Percentiles rank a stretch among this genome's conserved stretches.
phyloP scores from a whole-genome alignment of 2,329 filamentous ascomycete genomes.

The Fusarium ramigenum region DNA sequence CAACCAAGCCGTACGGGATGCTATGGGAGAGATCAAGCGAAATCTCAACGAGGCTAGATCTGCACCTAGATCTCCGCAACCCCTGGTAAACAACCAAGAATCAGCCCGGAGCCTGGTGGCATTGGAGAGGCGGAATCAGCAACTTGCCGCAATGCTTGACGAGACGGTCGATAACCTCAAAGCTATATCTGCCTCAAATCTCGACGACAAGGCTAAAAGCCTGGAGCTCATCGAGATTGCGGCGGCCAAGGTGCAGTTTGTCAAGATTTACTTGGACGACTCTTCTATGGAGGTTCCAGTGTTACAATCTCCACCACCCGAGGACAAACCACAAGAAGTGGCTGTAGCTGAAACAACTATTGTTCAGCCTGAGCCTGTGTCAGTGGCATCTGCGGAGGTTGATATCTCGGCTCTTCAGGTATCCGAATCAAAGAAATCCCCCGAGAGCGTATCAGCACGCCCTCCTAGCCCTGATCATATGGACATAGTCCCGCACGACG shows the following conservation, averaged over 20 bases:
- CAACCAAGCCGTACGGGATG: slow-evolving; percentile 82
- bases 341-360: slow-evolving; percentile 19
- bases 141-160: slow-evolving; percentile 74
- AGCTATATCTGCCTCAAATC: slow-evolving; percentile 61
- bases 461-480: slow-evolving; percentile 27
- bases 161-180: slow-evolving; percentile 72
- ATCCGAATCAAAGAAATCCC: slow-evolving; percentile 4
- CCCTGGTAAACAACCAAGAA: slow-evolving; percentile 49
- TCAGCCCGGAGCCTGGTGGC: slow-evolving; percentile 53
- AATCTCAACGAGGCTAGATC: slow-evolving; percentile 72
- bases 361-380: slow-evolving; percentile 23
- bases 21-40: slow-evolving; percentile 80
- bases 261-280: slow-evolving; percentile 70
- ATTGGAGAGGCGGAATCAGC: slow-evolving; percentile 72
- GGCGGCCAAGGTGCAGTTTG: slow-evolving; percentile 71
- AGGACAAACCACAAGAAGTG: slow-evolving; percentile 23
- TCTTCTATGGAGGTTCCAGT: slow-evolving; percentile 60
- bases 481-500: slow-evolving; percentile 27
- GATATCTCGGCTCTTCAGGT: slow-evolving; percentile 36
- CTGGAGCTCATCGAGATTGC: slow-evolving; percentile 66
- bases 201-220: slow-evolving; percentile 60
- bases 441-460: slow-evolving; percentile 1
- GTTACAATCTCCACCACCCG: slow-evolving; percentile 26
- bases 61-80: slow-evolving; percentile 50
- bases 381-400: slow-evolving; percentile 3